Base-by-base conservation (phyloP, 2,329 filamentous ascomycete genomes). In the Clonostachys rosea region DNA sequence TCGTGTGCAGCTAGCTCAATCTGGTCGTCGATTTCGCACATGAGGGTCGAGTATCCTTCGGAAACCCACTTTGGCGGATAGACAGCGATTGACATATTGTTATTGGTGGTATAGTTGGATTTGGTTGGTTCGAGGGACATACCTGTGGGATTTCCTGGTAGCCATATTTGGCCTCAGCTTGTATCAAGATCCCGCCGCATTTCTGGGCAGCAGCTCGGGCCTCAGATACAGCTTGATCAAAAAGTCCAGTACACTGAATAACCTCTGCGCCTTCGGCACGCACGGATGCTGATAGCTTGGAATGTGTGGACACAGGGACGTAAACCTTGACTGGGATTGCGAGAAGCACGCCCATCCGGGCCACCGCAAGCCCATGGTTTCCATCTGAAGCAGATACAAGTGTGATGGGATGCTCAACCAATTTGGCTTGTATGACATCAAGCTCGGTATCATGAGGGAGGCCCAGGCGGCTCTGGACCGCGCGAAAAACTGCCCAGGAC, bases 11-110 rank as follows among this genome's bases (percentile, higher is more conserved):
- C 34, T 1, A 67, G 52, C 0, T 65, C 62, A 0, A 70, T 58
- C 57, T 91, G 86, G 17, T 70, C 60, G 43, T 89, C 85, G 0
- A 80, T 69, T 58, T 92, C 89, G 4, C 65, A 60, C 52, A 91
- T 69, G 76, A 91, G 84, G 0, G 86, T 90, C 5, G 73, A 74
- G 56, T 92, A 92, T 0, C 89, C 89, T 50, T 91, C 82, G 0
- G 89, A 84, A 17, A 91, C 85, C 81, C 85, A 91, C 62, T 79
- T 42, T 11, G n/a, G 8, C 5, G 6, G 7, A n/a, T n/a, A n/a
- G n/a, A n/a, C n/a, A n/a, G n/a, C n/a, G n/a, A n/a, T n/a, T n/a
- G n/a, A n/a, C n/a, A 9, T 8, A 18, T 40, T 18, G 20, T n/a
- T 40, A 40, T 40, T 16, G 35, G 11, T 37, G 11, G n/a, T 11